These are phyloP conservation scores for Amylocystis lapponica DNA, from an alignment of 768 basidiomycete genomes.

Conservation along the genomic window DNA sequence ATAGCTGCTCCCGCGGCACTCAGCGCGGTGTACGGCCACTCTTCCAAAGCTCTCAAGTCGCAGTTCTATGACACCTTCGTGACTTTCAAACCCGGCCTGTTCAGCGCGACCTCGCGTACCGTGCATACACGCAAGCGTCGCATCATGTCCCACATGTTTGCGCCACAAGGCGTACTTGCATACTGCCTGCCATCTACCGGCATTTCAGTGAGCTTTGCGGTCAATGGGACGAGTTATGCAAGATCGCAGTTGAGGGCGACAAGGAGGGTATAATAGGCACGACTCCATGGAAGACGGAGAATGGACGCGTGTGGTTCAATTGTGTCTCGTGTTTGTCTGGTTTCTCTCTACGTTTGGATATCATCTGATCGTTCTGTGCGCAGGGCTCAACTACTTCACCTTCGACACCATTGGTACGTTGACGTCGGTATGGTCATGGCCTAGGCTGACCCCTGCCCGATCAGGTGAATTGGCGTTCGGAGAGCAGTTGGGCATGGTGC, in stretches of 20 bases:
- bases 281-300: slow-evolving; percentile 46
- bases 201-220: slow-evolving; percentile 53
- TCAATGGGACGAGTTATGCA: slow-evolving; percentile 69
- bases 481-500: slow-evolving; percentile 2
- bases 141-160: slow-evolving; percentile 72
- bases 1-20: slow-evolving; percentile 38
- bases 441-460: not conserved
- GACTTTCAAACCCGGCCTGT: slow-evolving; percentile 44
- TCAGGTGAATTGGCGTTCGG: slow-evolving; percentile 5
- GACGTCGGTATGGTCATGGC: too few species aligned
- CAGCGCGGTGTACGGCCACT: slow-evolving; percentile 37
- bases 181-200: slow-evolving; percentile 64
- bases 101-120: slow-evolving; percentile 60
- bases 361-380: not conserved
- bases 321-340: slow-evolving; percentile 30
- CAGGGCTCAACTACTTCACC: slow-evolving; percentile 48
- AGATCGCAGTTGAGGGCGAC: slow-evolving; percentile 36
- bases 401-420: slow-evolving; percentile 61
- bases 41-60: slow-evolving; percentile 32
- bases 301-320: slow-evolving; percentile 61
- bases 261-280: slow-evolving; percentile 30
- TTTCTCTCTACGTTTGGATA: too few species aligned
- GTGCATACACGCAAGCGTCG: slow-evolving; percentile 86
- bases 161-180: slow-evolving; percentile 73
- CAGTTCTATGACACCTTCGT: slow-evolving; percentile 32